These are phyloP conservation scores for Pythium aristosporum DNA, from an alignment of 352 stramenopile species.

Conservation along the genomic window DNA sequence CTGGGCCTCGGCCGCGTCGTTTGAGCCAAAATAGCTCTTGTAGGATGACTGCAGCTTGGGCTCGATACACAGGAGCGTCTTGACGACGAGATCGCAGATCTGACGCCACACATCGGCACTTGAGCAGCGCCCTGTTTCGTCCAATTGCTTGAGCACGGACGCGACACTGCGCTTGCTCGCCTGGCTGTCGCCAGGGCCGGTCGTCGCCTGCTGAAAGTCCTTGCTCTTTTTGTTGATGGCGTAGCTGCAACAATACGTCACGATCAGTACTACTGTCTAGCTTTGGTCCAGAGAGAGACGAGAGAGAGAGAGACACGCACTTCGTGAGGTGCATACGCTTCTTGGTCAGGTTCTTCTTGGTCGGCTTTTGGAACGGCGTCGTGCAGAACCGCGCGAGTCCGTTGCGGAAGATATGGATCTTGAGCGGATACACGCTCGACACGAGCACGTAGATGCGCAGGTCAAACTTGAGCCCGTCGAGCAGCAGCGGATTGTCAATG, in stretches of 20 bases:
- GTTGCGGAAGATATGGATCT: slow-evolving; percentile 86
- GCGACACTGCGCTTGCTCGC: slow-evolving; percentile 41
- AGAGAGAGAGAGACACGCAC: slow-evolving; percentile 15
- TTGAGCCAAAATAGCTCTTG: slow-evolving; percentile 39
- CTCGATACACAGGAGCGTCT: slow-evolving; percentile 44
- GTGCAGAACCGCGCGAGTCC: slow-evolving; percentile 85
- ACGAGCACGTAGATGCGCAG: slow-evolving; percentile 85
- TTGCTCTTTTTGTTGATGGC: slow-evolving; percentile 50
- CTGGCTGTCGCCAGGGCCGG: slow-evolving; percentile 20
- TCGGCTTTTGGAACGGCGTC: slow-evolving; percentile 40
- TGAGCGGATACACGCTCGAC: slow-evolving; percentile 57
- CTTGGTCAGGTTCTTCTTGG: slow-evolving; percentile 35
- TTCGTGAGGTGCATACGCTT: slow-evolving; percentile 55
- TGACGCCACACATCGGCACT: slow-evolving; percentile 34
- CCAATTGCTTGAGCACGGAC: slow-evolving; percentile 34
- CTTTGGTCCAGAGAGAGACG: neutral
- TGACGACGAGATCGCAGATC: slow-evolving; percentile 43
- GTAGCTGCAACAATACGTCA: slow-evolving; percentile 27
- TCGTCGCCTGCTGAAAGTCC: slow-evolving; percentile 32
- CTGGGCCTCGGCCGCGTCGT: slow-evolving; percentile 19
- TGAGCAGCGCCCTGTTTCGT: slow-evolving; percentile 23
- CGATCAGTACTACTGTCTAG: neutral
- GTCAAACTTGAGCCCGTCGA: slow-evolving; percentile 94
- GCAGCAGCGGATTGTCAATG: slow-evolving; percentile 90
- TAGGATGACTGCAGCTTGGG: slow-evolving; percentile 41